A percentile compares a stretch with the other conserved stretches of the same genome.
Evolutionary conservation across 139 green algal genomes (phyloP).

Genomic region (Haematococcus sp.): DNA sequence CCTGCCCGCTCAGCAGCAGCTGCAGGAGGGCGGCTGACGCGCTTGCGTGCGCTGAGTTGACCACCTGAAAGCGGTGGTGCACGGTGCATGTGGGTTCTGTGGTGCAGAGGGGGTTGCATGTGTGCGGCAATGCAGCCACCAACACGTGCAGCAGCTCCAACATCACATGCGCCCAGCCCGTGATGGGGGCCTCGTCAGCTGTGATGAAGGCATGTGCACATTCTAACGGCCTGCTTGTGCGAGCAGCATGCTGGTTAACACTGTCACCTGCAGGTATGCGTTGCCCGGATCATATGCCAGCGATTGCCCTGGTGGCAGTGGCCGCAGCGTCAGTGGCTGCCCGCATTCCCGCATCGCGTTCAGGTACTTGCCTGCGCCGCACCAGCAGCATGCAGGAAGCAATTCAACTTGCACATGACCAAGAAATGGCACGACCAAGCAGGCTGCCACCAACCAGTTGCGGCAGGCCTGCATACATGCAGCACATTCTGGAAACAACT

Average conservation of each 20-base stretch:
- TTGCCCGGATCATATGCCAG: slow-evolving; percentile 42
- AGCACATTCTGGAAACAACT: background rate
- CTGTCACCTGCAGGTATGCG: too few species aligned
- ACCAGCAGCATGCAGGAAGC: too few species aligned
- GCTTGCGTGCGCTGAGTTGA: slow-evolving; percentile 48
- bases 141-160: too few species aligned
- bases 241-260: too few species aligned
- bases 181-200: too few species aligned
- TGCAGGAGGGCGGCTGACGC: slow-evolving; percentile 62
- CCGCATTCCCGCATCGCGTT: slow-evolving; percentile 83
- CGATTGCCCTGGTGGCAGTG: background rate
- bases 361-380: slow-evolving; percentile 80
- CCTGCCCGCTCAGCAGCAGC: slow-evolving; percentile 52
- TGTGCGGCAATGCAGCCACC: too few species aligned
- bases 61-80: slow-evolving; percentile 22
- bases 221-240: too few species aligned
- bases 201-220: too few species aligned
- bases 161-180: too few species aligned
- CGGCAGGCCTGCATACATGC: background rate
- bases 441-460: background rate
- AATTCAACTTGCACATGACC: too few species aligned
- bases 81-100: slow-evolving; percentile 16
- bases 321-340: slow-evolving; percentile 13
- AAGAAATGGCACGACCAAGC: too few species aligned
- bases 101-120: too few species aligned